Base-by-base conservation (phyloP, 2,329 filamentous ascomycete genomes). In the Magnaporthiopsis rhizophila region DNA sequence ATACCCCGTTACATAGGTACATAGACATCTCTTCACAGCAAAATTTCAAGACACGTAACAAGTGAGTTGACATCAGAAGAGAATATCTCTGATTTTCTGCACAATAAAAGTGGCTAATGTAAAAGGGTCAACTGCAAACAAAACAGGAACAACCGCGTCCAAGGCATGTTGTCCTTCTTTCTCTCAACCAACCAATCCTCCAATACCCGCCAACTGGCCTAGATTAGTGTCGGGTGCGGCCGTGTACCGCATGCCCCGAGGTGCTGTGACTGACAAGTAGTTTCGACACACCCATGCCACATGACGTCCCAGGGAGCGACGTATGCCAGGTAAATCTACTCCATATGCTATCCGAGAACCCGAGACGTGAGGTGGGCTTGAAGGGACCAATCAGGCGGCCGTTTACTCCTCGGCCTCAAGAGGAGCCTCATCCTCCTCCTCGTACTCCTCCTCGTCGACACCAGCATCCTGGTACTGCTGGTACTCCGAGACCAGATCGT, bases 401-500 rank as follows among this genome's bases (percentile, higher is more conserved):
- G 45, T 53, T 53, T 81, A 81, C 73, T 81, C 80, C 76, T 90
- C 89, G 79, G 90, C 88, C 81, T 93, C 90, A 71, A 79, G 80
- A 78, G 87, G 87, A 69, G 83, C 85, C 80, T 97, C 93, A 84
- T 95, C 92, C 74, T 89, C 90, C 77, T 96, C 93, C 78, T 96
- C 92, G 83, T 97, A 93, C 82, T 98, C 94, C 73, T 92, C 94
- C 82, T 99, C 95, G 67, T 95, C 96, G 80, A 97, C 87, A 75
- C 91, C 91, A 78, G 95, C 95, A 80, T 99, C 95, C 88, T 99
- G 95, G 89, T 99, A 99, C 82, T 99, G 95, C 88, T 98, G 95
- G 86, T 99, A 99, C 82, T 99, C 95, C 68, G 92, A 96, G 74
- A 99, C 94, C 77, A 99, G 85, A 81, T 99, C 95, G 86, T 99